Evolutionary conservation across 192 early-diverging fungal species (phyloP).

Genomic region (Podila epigama): DNA sequence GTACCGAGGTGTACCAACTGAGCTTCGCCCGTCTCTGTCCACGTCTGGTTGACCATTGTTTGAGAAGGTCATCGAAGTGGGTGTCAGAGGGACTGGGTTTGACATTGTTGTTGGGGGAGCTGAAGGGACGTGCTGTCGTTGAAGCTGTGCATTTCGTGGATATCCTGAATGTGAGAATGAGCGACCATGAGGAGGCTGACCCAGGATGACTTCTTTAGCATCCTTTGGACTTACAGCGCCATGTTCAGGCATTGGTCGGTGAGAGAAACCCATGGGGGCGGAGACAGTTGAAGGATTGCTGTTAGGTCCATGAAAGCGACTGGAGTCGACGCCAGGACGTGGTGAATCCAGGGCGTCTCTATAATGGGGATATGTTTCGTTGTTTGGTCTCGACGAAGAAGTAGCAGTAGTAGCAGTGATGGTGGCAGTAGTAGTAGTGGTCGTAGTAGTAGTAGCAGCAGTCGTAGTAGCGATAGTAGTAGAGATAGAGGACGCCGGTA

Average conservation of each 20-base stretch:
- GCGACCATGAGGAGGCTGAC: slow-evolving; percentile 13
- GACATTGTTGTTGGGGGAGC: background rate
- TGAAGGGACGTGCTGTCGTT: background rate
- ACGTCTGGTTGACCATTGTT: background rate
- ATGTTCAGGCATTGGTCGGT: background rate
- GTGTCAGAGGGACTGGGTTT: background rate
- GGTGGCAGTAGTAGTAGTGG: no score
- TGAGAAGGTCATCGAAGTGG: background rate
- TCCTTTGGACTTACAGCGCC: background rate
- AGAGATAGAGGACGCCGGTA: no score
- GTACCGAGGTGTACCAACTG: background rate
- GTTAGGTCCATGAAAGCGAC: no score
- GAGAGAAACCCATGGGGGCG: slow-evolving; percentile 36
- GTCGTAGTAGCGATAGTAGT: no score
- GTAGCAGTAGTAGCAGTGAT: no score
- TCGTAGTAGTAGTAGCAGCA: no score
- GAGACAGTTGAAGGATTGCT: no score
- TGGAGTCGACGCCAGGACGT: no score
- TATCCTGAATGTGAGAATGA: slow-evolving; percentile 24
- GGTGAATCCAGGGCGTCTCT: no score
- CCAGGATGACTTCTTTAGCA: background rate
- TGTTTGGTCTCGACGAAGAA: no score
- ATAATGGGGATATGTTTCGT: no score
- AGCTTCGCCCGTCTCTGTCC: background rate
- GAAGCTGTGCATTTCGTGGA: no score